A percentile compares a stretch with the other conserved stretches of the same genome.
These are phyloP conservation scores for Sphaerulina vaccinii DNA, from an alignment of 2,329 filamentous ascomycete genomes.

Conservation along the genomic window DNA sequence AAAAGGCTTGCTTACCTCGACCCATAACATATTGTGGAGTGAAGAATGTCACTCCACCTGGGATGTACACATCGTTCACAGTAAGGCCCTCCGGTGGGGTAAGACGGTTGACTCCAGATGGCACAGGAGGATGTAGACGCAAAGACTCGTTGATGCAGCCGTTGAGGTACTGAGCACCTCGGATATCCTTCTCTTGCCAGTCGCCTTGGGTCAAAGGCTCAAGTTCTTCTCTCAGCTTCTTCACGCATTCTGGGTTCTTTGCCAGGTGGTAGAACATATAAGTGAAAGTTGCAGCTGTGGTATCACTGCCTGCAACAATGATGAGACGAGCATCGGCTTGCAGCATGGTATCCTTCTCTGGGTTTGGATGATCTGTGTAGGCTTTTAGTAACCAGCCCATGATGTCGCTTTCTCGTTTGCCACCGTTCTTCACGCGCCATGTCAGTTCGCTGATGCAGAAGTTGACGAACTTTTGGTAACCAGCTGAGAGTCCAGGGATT, in stretches of 20 bases:
- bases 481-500: conserved; percentile 39
- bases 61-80: conserved; percentile 39
- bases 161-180: conserved; percentile 36
- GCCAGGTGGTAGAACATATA: conserved; percentile 45
- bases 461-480: conserved; percentile 40
- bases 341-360: conserved; percentile 33
- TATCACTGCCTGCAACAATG: conserved; percentile 47
- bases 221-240: conserved; percentile 40
- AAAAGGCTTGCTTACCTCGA: conserved; percentile 26
- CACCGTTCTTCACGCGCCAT: conserved; percentile 35
- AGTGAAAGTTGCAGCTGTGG: conserved; percentile 43
- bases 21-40: conserved; percentile 33
- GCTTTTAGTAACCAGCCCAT: conserved; percentile 37
- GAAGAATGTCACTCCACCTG: conserved; percentile 32
- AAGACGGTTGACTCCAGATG: conserved; percentile 38
- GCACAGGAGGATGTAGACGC: conserved; percentile 44
- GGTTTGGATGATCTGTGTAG: conserved; percentile 31
- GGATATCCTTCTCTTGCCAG: conserved; percentile 32
- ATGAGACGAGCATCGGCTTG: conserved; percentile 36
- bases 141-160: conserved; percentile 44
- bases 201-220: conserved; percentile 28
- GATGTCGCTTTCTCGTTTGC: conserved; percentile 31
- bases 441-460: conserved; percentile 41
- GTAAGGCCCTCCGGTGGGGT: conserved; percentile 42
- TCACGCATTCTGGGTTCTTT: conserved; percentile 31